Evolutionary conservation across 176 grass and related monocot species (phyloP), one percentile per base, ranked within the genome.

Genomic region (Urochloa ruziziensis): DNA sequence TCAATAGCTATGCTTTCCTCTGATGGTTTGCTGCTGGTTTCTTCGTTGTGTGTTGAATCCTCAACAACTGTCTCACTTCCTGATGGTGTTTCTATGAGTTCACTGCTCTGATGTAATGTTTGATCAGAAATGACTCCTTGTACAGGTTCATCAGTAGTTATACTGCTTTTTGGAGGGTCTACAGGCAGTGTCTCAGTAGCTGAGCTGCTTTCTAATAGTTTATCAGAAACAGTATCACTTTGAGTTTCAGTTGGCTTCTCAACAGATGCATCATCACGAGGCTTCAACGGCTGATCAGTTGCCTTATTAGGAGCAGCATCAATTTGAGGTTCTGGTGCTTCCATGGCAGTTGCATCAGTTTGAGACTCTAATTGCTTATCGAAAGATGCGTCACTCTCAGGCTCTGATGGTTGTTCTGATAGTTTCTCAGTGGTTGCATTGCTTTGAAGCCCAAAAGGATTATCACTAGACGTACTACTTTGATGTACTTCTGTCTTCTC

Each of bases 161-260:
- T 64, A 23, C 34, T 56, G 44, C 57, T 63, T 12, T 73, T 23
- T 62, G 47, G 66, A 83, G 2, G 82, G 65, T 57, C 78, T 53
- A 79, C 54, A 82, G 58, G 16, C 17, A 63, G 29, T 48, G 36
- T 73, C 18, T 73, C 73, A 83, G 57, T 82, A 86, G 46, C 54
- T 66, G 73, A 65, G 79, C 79, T 82, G 37, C 67, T 80, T 83
- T 90, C 89, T 83, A 84, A 62, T 19, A 52, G 30, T 68, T 87
- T 74, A 10, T 80, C 33, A 30, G 40, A 37, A 86, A 61, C n/a
- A 82, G 1, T 14, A 32, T 59, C 13, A 40, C 33, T 67, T 53
- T 79, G 66, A 12, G 58, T 79, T 67, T 11, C 66, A 1, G 18
- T 17, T 90, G 74, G 18, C 67, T 52, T 83, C 48, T 86, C 74